Percentiles rank a stretch among this genome's conserved stretches.
Evolutionary conservation across 768 basidiomycete species (phyloP).

Genomic region (Kwoniella sp.): DNA sequence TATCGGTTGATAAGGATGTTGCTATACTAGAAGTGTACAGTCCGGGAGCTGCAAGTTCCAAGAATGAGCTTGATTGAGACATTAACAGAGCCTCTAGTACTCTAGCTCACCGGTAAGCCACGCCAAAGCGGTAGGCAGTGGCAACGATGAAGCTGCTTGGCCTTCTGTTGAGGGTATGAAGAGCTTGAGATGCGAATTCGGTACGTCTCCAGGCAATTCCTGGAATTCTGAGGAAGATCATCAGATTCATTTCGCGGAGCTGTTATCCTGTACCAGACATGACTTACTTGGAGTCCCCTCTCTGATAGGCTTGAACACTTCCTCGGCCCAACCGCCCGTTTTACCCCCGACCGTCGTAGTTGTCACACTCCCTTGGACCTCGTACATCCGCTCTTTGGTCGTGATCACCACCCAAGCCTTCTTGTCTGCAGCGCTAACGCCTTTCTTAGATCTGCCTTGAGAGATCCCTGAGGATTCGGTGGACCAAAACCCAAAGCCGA

Average conservation of each 20-base stretch:
- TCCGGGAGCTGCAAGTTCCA: conserved; percentile 67
- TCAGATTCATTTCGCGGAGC: conserved; percentile 8
- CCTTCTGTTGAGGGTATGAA: conserved; percentile 69
- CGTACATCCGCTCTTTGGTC: conserved; percentile 85
- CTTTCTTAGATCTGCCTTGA: conserved; percentile 55
- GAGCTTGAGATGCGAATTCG: conserved; percentile 77
- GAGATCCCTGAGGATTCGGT: conserved; percentile 58
- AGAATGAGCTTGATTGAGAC: neutral
- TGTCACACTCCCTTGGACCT: conserved; percentile 61
- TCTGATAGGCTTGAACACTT: conserved; percentile 71
- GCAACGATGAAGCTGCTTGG: conserved; percentile 54
- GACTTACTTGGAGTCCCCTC: conserved; percentile 79
- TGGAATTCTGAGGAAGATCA: conserved; percentile 68
- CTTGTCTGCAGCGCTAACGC: conserved; percentile 56
- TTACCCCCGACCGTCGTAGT: conserved; percentile 69
- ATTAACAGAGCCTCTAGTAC: neutral
- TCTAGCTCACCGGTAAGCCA: conserved; percentile 81
- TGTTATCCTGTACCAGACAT: neutral
- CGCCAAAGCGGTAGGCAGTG: conserved; percentile 73
- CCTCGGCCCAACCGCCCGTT: conserved; percentile 69
- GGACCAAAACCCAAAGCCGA: conserved; percentile 72
- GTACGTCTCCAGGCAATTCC: conserved; percentile 79
- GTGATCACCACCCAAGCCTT: conserved; percentile 71
- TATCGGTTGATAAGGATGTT: conserved; percentile 72
- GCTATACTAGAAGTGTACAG: conserved; percentile 80